Evolutionary conservation across 1,139 yeast genomes (phyloP), one percentile per base, ranked within the genome.

Genomic region (Ogataea hybrid): DNA sequence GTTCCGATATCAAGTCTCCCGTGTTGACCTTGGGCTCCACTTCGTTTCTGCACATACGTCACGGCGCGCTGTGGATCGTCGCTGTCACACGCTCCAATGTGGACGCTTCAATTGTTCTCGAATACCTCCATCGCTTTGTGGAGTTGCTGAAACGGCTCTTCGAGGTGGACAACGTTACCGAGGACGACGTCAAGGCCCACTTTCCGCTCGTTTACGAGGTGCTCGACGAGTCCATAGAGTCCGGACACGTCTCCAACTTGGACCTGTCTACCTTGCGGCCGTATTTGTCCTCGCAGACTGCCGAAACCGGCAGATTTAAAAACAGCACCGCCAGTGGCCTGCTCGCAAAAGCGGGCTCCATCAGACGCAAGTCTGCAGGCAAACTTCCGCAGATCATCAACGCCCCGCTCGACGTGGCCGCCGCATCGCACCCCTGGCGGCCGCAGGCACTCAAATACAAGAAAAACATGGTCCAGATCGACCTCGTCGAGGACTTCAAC

Each of bases 1-100:
- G 43, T 7, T 44, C 54, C 50, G 58, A 75, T 54, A 67, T 71
- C 23, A 72, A 85, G 49, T 83, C 95, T 3, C 98, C 98, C 0
- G 81, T 92, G 6, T 67, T 90, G 42, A 92, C 97, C 0, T 66
- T 92, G 32, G 98, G 98, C 3, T 86, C 96, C 0, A 92, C 97
- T 0, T 84, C 96, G 0, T 92, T 90, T 60, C 73, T 89, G 35
- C 90, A 89, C 58, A 82, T 87, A 37, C 77, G 79, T 51, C 77
- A 81, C 42, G 83, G 81, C 12, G 70, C 74, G 44, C 56, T 92
- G 16, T 92, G 95, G 84, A 59, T 88, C 11, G 95, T 90, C 14
- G 95, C 90, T 0, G 92, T 90, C 15, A 78, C 95, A 1, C 73
- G 97, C 48, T 82, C 90, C 36, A 92, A 92, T 60, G 88, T 84